Conservation (phyloP, 495 filamentous ascomycete genomes). For the Hypoxylon cercidicola region DNA sequence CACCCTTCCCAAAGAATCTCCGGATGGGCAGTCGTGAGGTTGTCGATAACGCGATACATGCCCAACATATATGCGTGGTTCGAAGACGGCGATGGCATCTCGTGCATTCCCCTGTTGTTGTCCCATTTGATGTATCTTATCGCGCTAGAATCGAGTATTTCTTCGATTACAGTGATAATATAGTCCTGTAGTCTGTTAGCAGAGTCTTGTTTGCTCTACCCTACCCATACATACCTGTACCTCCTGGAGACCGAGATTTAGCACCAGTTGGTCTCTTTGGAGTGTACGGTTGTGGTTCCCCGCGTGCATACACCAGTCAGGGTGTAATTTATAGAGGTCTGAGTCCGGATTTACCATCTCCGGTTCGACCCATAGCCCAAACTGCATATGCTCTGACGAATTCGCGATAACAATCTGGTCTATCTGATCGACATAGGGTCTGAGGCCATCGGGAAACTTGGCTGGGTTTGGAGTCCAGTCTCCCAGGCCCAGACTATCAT, state of each 20-base stretch:
- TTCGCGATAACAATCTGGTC: constrained; percentile 55
- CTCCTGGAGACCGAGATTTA: constrained; percentile 62
- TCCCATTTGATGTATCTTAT: constrained; percentile 69
- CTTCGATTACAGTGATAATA: constrained; percentile 60
- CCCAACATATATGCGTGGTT: constrained; percentile 65
- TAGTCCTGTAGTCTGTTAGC: constrained; percentile 52
- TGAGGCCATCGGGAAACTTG: constrained; percentile 64
- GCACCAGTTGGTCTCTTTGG: constrained; percentile 61
- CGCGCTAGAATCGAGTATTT: constrained; percentile 57
- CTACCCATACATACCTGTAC: constrained; percentile 38
- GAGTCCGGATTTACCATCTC: constrained; percentile 69
- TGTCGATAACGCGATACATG: constrained; percentile 64
- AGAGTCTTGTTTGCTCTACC: too few species aligned
- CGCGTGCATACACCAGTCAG: constrained; percentile 65
- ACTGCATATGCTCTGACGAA: constrained; percentile 55
- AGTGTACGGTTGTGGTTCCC: constrained; percentile 62
- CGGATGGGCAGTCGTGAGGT: constrained; percentile 62
- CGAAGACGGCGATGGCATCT: constrained; percentile 58
- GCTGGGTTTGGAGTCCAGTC: constrained; percentile 64
- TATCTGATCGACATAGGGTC: constrained; percentile 54
- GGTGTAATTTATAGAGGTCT: constrained; percentile 62
- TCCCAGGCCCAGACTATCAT: constrained; percentile 61
- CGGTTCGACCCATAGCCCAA: constrained; percentile 68
- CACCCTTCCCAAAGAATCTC: constrained; percentile 68
- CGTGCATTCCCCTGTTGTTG: constrained; percentile 65